Percentiles rank a stretch among this genome's conserved stretches.
These are phyloP conservation scores for Xylariales sp. DNA, from an alignment of 2,329 filamentous ascomycete genomes.

Conservation along the genomic window DNA sequence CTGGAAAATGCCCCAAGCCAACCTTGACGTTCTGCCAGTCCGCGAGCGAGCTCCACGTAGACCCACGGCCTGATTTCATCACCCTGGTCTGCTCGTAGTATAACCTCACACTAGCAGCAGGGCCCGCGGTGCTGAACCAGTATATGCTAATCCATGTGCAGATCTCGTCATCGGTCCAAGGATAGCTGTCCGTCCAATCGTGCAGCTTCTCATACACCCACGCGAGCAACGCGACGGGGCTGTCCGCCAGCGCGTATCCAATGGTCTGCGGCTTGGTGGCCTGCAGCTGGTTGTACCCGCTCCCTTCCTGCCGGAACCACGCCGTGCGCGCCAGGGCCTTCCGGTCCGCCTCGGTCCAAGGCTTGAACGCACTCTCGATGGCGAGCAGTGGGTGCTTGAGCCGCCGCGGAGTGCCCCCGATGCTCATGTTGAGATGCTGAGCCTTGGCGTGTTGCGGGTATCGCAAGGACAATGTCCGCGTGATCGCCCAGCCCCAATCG, in stretches of 20 bases:
- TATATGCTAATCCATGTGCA: constrained; percentile 72
- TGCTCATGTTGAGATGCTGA: constrained; percentile 30
- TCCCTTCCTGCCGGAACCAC: constrained; percentile 52
- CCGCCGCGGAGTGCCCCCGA: not conserved
- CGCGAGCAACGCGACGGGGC: constrained; percentile 63
- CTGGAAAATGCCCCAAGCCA: constrained; percentile 45
- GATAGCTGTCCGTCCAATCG: constrained; percentile 68
- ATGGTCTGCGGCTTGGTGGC: constrained; percentile 67
- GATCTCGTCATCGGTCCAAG: constrained; percentile 72
- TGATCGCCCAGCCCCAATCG: constrained; percentile 66
- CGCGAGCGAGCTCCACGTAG: constrained; percentile 9
- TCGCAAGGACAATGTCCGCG: constrained; percentile 51
- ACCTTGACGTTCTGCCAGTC: constrained; percentile 39
- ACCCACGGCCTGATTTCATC: constrained; percentile 34
- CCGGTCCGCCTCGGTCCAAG: constrained; percentile 43
- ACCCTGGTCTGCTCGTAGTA: constrained; percentile 70
- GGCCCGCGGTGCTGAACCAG: constrained; percentile 65
- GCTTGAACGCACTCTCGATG: constrained; percentile 25
- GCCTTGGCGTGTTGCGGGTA: constrained; percentile 61
- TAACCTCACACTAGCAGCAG: constrained; percentile 55
- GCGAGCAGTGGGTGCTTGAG: constrained; percentile 21
- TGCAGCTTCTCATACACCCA: constrained; percentile 80
- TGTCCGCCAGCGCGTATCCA: constrained; percentile 63
- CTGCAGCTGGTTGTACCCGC: constrained; percentile 54
- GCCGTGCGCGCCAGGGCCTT: constrained; percentile 40